phyloP scores from a whole-genome alignment of 2,329 filamentous ascomycete species.

The Aspergillus versicolor region DNA sequence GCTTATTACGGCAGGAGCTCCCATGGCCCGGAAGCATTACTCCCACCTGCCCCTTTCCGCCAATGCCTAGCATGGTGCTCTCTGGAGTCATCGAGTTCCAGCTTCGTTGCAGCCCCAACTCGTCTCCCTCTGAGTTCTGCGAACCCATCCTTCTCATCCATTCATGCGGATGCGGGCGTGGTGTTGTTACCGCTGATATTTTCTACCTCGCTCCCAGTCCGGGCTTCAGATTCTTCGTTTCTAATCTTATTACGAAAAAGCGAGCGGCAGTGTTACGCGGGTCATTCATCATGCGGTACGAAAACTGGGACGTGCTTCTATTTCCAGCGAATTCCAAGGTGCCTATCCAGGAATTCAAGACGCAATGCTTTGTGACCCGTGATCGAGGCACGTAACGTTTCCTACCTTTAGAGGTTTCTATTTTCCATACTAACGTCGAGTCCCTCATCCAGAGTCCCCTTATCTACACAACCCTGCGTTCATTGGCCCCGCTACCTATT shows the following conservation, averaged over 20 bases:
- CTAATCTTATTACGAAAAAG: constrained; percentile 37
- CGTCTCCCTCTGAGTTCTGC: background rate
- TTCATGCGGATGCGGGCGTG: constrained; percentile 4
- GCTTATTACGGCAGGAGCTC: constrained; percentile 7
- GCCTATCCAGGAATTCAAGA: constrained; percentile 80
- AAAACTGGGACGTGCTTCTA: constrained; percentile 82
- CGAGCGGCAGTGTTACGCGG: constrained; percentile 7
- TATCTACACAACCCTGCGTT: constrained; percentile 48
- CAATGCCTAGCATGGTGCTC: too few species aligned
- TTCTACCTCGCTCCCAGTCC: constrained; percentile 14
- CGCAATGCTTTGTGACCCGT: constrained; percentile 67
- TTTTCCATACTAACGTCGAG: background rate
- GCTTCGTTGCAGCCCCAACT: background rate
- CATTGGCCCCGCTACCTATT: constrained; percentile 31
- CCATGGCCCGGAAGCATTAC: background rate
- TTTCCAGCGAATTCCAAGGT: constrained; percentile 68
- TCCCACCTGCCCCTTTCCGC: background rate
- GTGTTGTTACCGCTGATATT: constrained; percentile 22
- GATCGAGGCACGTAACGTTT: constrained; percentile 42
- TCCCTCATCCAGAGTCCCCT: constrained; percentile 48
- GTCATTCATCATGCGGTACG: constrained; percentile 68
- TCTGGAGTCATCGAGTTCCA: too few species aligned
- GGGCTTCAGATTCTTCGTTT: constrained; percentile 17
- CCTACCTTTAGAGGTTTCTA: background rate
- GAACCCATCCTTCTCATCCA: background rate